Base-by-base conservation (phyloP, 73 alveolate genomes). In the Paramecium sexaurelia region DNA sequence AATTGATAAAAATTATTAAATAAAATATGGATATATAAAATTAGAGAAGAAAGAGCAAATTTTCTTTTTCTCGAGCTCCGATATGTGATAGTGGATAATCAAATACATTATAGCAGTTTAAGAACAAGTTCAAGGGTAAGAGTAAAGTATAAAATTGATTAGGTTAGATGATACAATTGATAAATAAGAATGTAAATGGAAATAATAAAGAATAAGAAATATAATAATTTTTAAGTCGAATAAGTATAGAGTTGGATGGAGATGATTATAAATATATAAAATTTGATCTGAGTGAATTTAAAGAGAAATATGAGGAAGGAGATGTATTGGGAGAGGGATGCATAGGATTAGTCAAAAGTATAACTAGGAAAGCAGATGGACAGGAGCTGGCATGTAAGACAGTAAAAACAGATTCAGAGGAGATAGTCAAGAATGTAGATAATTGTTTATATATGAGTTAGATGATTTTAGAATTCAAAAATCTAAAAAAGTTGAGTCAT, bases 361-460 rank as follows among this genome's bases (percentile, higher is more conserved):
- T 75, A 15, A 32, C 55, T 20, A 51, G 93, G 15, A 57, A 56
- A 43, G 33, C 51, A 19, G 93, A 86, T 86, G 87, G 75, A 20
- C n/a, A 86, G 36, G 85, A 61, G 9, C 66, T 86, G 2, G 93
- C 93, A 17, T 73, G 69, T 32, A 86, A 86, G 71, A 86, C 87
- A n/a, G 93, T 86, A 3, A 86, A 75, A 61, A 86, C 93, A 6
- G 87, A 75, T 86, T 87, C 69, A 1, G 93, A 86, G 55, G 93
- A 86, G 66, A 86, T 75, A 1, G 85, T 86, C 3, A 45, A 86
- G 41, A 86, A 86, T 86, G 93, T 86, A 36, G 39, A 33, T 36
- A 11, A 29, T 13, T 41, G 26, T 15, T 61, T 15, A 61, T 61
- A 61, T 32, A 26, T 55, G 47, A 29, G 41, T 37, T 55, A 86